Percentiles rank a stretch among this genome's conserved stretches.
These are phyloP conservation scores for Ettlia oleoabundans DNA, from an alignment of 139 green algal genomes.

Conservation along the genomic window DNA sequence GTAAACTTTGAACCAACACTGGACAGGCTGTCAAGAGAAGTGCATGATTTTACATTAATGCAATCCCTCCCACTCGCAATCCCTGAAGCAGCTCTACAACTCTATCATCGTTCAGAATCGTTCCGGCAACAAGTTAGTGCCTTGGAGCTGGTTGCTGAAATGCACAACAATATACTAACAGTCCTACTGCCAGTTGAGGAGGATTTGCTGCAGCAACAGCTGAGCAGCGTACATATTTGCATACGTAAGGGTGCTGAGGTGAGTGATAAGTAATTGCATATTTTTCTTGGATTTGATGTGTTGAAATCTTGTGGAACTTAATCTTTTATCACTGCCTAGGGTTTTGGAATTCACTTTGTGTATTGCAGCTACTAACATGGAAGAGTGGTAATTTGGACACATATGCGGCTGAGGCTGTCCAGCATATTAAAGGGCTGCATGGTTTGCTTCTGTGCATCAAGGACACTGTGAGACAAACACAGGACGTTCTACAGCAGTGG, in stretches of 20 bases:
- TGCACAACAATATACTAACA: constrained; percentile 83
- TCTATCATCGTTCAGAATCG: constrained; percentile 70
- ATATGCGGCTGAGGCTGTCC: constrained; percentile 82
- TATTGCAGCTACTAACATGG: too few species aligned
- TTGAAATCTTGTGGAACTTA: too few species aligned
- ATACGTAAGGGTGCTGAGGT: constrained; percentile 67
- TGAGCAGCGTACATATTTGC: constrained; percentile 67
- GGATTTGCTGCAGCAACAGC: constrained; percentile 81
- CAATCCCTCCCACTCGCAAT: constrained; percentile 53
- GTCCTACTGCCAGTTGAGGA: constrained; percentile 83
- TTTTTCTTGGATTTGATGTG: too few species aligned
- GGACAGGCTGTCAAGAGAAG: constrained; percentile 84
- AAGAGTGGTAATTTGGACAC: too few species aligned
- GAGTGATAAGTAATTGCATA: not conserved
- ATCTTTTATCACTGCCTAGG: too few species aligned
- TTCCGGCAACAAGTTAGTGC: constrained; percentile 83
- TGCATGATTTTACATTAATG: constrained; percentile 90
- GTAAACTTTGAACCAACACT: constrained; percentile 94
- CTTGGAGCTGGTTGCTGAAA: constrained; percentile 83
- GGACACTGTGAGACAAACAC: constrained; percentile 74
- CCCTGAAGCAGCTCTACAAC: constrained; percentile 43
- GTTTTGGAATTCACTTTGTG: constrained; percentile 40
- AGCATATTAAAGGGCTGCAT: constrained; percentile 77
- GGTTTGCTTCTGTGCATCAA: constrained; percentile 80
- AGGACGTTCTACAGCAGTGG: constrained; percentile 67